phyloP scores from a whole-genome alignment of 2,329 filamentous ascomycete genomes.

The Acrocalymma vagum region DNA sequence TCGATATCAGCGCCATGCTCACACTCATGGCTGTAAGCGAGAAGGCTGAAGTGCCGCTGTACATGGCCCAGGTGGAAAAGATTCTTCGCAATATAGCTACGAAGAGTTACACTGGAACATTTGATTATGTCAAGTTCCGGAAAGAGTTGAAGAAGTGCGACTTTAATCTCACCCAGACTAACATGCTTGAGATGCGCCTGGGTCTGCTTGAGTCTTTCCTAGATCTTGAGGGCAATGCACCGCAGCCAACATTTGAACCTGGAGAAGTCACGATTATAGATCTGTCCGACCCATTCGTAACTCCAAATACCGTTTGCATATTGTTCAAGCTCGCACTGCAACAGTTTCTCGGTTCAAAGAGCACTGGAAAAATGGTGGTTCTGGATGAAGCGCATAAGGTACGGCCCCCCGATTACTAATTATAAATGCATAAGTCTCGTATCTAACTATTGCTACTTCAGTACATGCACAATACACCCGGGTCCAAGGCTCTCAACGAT shows the following conservation, averaged over 20 bases:
- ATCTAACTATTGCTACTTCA: conserved; percentile 27
- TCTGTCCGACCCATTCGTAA: conserved; percentile 76
- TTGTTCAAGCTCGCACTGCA: conserved; percentile 77
- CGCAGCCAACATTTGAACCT: conserved; percentile 36
- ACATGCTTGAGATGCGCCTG: conserved; percentile 67
- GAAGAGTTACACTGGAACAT: conserved; percentile 51
- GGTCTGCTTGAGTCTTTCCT: conserved; percentile 72
- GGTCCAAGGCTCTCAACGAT: conserved; percentile 68
- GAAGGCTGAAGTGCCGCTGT: conserved; percentile 56
- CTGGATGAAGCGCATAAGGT: conserved; percentile 82
- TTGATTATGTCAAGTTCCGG: conserved; percentile 57
- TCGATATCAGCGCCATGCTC: conserved; percentile 61
- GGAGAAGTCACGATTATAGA: conserved; percentile 73
- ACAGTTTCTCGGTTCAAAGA: conserved; percentile 65
- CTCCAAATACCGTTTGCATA: conserved; percentile 70
- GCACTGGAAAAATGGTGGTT: conserved; percentile 66
- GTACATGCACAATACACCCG: conserved; percentile 66
- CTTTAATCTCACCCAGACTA: conserved; percentile 53
- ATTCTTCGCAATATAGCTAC: conserved; percentile 66
- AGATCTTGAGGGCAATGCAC: conserved; percentile 33
- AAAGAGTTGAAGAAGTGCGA: conserved; percentile 14
- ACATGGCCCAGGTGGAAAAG: conserved; percentile 53
- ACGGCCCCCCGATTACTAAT: conserved; percentile 6
- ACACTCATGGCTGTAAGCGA: conserved; percentile 27
- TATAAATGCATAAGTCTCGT: no score